Conservation (phyloP, 331 rosid species). For the Quercus lobata region DNA sequence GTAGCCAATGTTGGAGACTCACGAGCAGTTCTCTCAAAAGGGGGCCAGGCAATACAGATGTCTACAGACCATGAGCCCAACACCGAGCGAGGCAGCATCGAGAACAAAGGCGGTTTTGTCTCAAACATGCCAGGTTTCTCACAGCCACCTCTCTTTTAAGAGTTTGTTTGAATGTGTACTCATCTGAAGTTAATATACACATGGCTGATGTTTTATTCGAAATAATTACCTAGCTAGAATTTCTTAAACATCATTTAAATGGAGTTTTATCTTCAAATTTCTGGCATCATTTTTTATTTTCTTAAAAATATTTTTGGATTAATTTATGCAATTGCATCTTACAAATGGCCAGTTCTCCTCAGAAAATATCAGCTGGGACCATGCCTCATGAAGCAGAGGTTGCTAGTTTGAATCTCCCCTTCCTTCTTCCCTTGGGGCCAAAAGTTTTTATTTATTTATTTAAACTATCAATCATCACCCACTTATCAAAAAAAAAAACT, state of each 20-base stretch:
- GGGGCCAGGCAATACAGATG: conserved; percentile 79
- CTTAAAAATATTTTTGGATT: not conserved
- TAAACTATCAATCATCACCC: too few relatives aligned
- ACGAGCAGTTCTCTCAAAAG: conserved; percentile 79
- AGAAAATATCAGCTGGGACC: not conserved
- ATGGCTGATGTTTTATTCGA: not conserved
- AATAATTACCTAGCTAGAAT: not conserved
- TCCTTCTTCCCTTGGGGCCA: too few relatives aligned
- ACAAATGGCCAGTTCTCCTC: not conserved
- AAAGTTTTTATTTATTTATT: too few relatives aligned
- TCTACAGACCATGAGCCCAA: conserved; percentile 84
- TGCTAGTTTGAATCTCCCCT: not conserved
- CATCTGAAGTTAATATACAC: not conserved
- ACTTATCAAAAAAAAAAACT: not conserved
- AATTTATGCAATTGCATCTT: not conserved
- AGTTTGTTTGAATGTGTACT: not conserved
- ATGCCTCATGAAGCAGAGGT: too few relatives aligned
- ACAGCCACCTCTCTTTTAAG: conserved; percentile 4
- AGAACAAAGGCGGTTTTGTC: conserved; percentile 90
- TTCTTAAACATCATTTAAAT: not conserved
- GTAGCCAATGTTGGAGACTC: conserved; percentile 96
- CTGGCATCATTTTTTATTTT: not conserved
- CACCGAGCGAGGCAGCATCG: conserved; percentile 77
- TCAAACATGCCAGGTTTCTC: conserved; percentile 88
- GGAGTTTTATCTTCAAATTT: not conserved